Base-by-base conservation (phyloP, 2,329 filamentous ascomycete species). In the Taxawa tesnikishii region DNA sequence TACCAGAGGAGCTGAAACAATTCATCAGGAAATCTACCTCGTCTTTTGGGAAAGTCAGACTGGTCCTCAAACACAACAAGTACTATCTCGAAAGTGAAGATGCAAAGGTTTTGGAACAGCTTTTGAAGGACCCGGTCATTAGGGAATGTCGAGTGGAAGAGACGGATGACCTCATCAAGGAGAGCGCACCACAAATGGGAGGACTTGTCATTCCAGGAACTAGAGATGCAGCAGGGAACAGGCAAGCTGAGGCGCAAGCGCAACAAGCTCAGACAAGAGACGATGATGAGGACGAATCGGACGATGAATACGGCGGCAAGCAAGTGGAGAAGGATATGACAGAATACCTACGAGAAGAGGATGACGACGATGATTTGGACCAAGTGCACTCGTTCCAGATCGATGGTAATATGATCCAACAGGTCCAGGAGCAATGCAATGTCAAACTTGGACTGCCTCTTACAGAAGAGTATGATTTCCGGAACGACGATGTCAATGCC, bases 401-500 rank as follows among this genome's bases (percentile, higher is more conserved):
- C 38, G 73, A 73, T 2, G 81, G 87, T 43, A 73, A 75, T 39
- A 75, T 77, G 27, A 85, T 94, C 26, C 85, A 94, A 58, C 70
- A 70, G 3, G 87, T 96, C 2, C 83, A 92, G 49, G 85, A 90
- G 55, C 79, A 84, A 37, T 96, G 90, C 50, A 53, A 54, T 19
- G 71, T 93, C 32, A 79, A 82, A 28, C 75, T 98, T 31, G 80
- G 79, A 15, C 80, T 84, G 40, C 90, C 90, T 3, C 79, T 94
- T 6, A 72, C 94, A 6, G 87, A 96, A 54, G 90, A 98, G 58
- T 98, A 98, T 56, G 90, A 98, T 54, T 98, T 96, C 56, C 73
- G 85, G 36, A 87, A 90, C 45, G 90, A 98, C 53, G 74, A 82
- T 38, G 70, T 75, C 44, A 98, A 96, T 48, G 74, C 88, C 1